Evolutionary conservation across 345 rosid species (phyloP).

Genomic region (Pugionium dolabratum): DNA sequence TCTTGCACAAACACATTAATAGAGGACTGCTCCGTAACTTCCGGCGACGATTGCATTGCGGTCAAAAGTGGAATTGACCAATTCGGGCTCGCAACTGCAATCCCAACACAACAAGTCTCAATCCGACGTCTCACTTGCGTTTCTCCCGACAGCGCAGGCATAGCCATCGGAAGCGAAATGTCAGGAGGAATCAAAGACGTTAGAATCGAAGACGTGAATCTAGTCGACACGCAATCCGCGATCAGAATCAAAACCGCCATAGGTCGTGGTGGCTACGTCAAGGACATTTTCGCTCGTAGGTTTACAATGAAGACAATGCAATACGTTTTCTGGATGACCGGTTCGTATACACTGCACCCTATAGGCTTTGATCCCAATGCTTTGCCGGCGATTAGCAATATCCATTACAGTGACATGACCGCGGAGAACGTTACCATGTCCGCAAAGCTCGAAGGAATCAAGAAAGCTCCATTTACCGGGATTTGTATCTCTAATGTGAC

Average conservation of each 20-base stretch:
- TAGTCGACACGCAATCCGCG: conserved; percentile 50
- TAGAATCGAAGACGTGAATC: too few species aligned
- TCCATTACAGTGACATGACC: conserved; percentile 54
- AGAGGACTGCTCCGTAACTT: conserved; percentile 57
- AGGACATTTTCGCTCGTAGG: conserved; percentile 58
- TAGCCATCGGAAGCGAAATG: conserved; percentile 85
- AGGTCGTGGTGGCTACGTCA: conserved; percentile 29
- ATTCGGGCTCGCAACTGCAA: conserved; percentile 50
- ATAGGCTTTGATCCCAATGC: conserved; percentile 59
- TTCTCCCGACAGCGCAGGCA: conserved; percentile 67
- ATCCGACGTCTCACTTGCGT: conserved; percentile 62
- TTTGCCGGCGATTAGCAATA: conserved; percentile 48
- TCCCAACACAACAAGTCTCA: conserved; percentile 50
- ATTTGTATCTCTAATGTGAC: conserved; percentile 67
- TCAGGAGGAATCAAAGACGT: not conserved
- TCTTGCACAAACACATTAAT: conserved; percentile 59
- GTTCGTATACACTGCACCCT: conserved; percentile 57
- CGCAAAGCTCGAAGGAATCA: conserved; percentile 55
- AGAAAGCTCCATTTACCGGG: conserved; percentile 46
- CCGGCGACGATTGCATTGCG: conserved; percentile 78
- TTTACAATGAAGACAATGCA: conserved; percentile 38
- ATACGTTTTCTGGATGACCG: conserved; percentile 57
- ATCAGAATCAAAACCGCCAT: conserved; percentile 55
- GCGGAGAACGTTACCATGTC: conserved; percentile 59
- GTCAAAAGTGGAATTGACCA: conserved; percentile 78